Percentiles rank a stretch among this genome's conserved stretches.
phyloP scores from a whole-genome alignment of 495 filamentous ascomycete genomes.

The Penicillium paradoxum region DNA sequence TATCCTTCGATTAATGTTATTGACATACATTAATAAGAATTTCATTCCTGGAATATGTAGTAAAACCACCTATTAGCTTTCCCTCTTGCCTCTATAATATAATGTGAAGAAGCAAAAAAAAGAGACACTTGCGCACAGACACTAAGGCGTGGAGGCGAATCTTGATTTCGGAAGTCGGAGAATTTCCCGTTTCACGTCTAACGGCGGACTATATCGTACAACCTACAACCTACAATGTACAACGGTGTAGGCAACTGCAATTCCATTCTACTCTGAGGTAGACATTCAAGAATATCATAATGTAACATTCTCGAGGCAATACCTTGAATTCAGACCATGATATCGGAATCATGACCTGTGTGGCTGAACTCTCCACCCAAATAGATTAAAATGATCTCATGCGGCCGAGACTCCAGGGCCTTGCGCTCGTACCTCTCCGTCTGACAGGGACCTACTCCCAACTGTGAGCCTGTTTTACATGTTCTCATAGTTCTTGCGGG shows the following conservation, averaged over 20 bases:
- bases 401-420: slow-evolving; percentile 15
- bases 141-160: neutral
- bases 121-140: neutral
- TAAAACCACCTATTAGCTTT: too few relatives aligned
- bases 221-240: neutral
- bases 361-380: slow-evolving; percentile 29
- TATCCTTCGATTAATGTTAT: too few relatives aligned
- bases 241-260: neutral
- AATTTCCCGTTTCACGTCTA: neutral
- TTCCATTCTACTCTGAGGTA: too few relatives aligned
- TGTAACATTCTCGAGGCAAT: neutral
- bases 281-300: too few relatives aligned
- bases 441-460: slow-evolving; percentile 1
- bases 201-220: neutral
- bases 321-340: slow-evolving; percentile 15
- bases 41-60: too few relatives aligned
- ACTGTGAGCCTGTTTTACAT: neutral
- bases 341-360: slow-evolving; percentile 27
- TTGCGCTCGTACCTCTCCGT: slow-evolving; percentile 5
- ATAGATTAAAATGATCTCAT: slow-evolving; percentile 38
- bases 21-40: too few relatives aligned
- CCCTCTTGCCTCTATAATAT: neutral
- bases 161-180: slow-evolving; percentile 11
- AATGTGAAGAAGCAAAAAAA: neutral
- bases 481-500: neutral